These are phyloP conservation scores for Diutina sp. DNA, from an alignment of 1,139 yeast species.

Conservation along the genomic window DNA sequence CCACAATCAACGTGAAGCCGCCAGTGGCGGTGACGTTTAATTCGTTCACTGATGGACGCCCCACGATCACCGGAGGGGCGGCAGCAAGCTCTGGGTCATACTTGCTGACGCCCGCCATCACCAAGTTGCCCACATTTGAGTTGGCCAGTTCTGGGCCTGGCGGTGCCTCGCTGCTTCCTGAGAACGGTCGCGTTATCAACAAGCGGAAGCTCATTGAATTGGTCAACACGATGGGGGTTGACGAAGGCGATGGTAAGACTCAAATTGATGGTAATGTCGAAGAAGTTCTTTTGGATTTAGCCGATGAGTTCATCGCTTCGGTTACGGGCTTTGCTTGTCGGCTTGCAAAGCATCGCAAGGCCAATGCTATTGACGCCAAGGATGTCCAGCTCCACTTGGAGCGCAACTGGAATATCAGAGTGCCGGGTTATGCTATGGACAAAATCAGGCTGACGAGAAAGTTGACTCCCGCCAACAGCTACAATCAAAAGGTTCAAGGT, in stretches of 20 bases:
- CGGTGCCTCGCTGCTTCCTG: not conserved
- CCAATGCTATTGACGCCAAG: constrained; percentile 76
- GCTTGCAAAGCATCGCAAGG: constrained; percentile 85
- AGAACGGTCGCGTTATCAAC: constrained; percentile 69
- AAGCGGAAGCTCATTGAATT: constrained; percentile 82
- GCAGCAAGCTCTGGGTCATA: constrained; percentile 52
- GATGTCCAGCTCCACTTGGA: constrained; percentile 90
- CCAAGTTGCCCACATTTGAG: constrained; percentile 72
- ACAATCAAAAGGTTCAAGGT: constrained; percentile 20
- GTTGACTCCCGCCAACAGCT: constrained; percentile 62
- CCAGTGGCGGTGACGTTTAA: not conserved
- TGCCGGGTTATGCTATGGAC: constrained; percentile 89
- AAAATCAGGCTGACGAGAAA: constrained; percentile 78
- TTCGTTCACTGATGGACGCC: constrained; percentile 24
- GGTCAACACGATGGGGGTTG: constrained; percentile 69
- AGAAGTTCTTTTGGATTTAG: constrained; percentile 77
- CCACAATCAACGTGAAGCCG: not conserved
- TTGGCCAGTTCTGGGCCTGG: constrained; percentile 23
- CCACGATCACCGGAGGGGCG: constrained; percentile 78
- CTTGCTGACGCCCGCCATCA: constrained; percentile 61
- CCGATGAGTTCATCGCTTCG: constrained; percentile 87
- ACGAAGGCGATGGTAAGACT: constrained; percentile 81
- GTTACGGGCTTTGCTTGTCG: constrained; percentile 91
- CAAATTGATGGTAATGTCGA: constrained; percentile 95
- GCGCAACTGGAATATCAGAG: constrained; percentile 87